Evolutionary conservation across 2,329 filamentous ascomycete genomes (phyloP), one percentile per base, ranked within the genome.

Genomic region (Capronia coronata): DNA sequence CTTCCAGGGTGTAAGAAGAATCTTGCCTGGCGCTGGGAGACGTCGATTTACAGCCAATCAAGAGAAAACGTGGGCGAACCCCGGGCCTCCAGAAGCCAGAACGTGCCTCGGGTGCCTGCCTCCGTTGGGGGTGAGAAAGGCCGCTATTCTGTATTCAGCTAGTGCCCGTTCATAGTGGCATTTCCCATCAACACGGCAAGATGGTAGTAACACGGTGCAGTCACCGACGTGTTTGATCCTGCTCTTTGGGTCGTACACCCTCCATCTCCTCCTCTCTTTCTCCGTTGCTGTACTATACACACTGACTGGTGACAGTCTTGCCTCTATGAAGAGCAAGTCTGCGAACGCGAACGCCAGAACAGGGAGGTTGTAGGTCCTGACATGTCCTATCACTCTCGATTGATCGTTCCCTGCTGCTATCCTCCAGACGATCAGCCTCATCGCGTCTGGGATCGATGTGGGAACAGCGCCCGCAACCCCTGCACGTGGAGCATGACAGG

Each of bases 31-130:
- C n/a, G n/a, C 29, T 32, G 7, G 29, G 3, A n/a, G 34, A 54
- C 40, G 52, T 51, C 46, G 41, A n/a, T 32, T 50, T n/a, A n/a
- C 27, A 48, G 38, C 52, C 52, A 54, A 54, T 54, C 48, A 54
- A 45, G 19, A 7, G 18, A 40, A 40, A 50, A 54, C 52, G 52
- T 54, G 52, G 32, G 21, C 19, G 8, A 10, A 21, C 37, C 21
- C 21, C 21, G 23, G 23, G 10, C 38, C 23, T 4, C 43, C 21
- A 52, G 19, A 44, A 40, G 44, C 21, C 45, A 43, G 44, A 29
- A 29, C 30, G 30, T 48, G 44, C 14, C 37, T 19, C 38, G 21
- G 22, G 30, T 48, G 44, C 6, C 25, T 10, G 10, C 25, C 25
- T 27, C 10, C 6, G 10, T 27, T 27, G 25, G 25, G 6, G 5